Conservation (phyloP, 2,329 filamentous ascomycete genomes). For the Ceratocystis cubensis region DNA sequence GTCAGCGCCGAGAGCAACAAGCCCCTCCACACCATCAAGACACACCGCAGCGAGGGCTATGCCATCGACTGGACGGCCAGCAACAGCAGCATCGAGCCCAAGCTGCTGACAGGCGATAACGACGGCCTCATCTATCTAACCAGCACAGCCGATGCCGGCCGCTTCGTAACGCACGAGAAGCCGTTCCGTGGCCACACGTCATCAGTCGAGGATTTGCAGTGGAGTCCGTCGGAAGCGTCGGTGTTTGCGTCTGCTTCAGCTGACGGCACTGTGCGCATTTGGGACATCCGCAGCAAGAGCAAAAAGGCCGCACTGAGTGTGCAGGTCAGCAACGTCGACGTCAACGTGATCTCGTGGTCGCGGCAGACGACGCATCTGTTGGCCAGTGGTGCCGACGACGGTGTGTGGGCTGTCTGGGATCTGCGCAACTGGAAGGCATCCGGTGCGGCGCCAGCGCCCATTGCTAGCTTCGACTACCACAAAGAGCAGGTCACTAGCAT, state of each 20-base stretch:
- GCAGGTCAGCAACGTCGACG: conserved; percentile 69
- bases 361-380: conserved; percentile 77
- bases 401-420: conserved; percentile 93
- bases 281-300: conserved; percentile 87
- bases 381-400: conserved; percentile 85
- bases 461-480: conserved; percentile 92
- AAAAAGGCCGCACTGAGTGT: conserved; percentile 79
- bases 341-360: conserved; percentile 97
- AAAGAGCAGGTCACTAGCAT: conserved; percentile 91
- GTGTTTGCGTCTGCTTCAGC: conserved; percentile 91
- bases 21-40: conserved; percentile 72
- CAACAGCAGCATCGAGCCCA: conserved; percentile 56
- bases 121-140: conserved; percentile 82
- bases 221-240: conserved; percentile 84
- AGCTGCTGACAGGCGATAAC: conserved; percentile 84
- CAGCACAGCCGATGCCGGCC: conserved; percentile 72
- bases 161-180: conserved; percentile 75
- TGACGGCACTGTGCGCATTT: conserved; percentile 89
- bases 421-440: conserved; percentile 76
- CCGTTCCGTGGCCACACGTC: conserved; percentile 73
- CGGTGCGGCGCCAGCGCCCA: conserved; percentile 54
- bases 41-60: conserved; percentile 90
- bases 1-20: conserved; percentile 77
- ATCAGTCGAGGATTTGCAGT: conserved; percentile 90
- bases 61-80: conserved; percentile 66